Evolutionary conservation across 2,329 filamentous ascomycete genomes (phyloP), one percentile per base, ranked within the genome.

Genomic region (Penicillium sp.): DNA sequence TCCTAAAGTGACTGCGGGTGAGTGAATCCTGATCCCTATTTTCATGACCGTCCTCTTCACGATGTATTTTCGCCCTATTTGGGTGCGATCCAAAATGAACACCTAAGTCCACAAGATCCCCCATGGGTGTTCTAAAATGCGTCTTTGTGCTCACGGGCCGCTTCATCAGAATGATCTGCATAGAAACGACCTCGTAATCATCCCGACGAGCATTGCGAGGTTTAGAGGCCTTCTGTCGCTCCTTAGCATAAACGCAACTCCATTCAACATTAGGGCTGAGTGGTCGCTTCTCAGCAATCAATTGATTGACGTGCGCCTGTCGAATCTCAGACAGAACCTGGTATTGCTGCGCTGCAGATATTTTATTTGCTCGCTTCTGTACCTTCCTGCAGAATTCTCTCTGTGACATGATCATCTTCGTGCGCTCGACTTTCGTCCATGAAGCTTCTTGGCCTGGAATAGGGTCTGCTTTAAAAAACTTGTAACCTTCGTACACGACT

Each of bases 191-290:
- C 26, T 73, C 69, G 16, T 70, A 69, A 47, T 70, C 67, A n/a
- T 64, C 58, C 1, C 59, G 64, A 31, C 63, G 62, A 53, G 62
- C 56, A 41, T 67, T 64, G 53, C 69, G 69, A 24, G 70, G 63
- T 53, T 68, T 69, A 44, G 65, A 61, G 0, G 64, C 52, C 45
- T 67, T 63, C 26, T 68, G 60, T 7, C 69, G 64, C 50, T 69
- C 69, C 47, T 73, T 70, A 24, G 72, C 66, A 58, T 75, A 76
- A n/a, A 69, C 72, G 48, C 67, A 74, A n/a, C 60, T 70, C 72
- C 74, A 77, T 57, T 73, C 67, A 16, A 71, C 73, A 5, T 63
- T 62, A 16, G 64, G 62, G 31, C 75, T 68, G 16, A 55, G 59
- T 5, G 58, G 57, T 43, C 66, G 69, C 41, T 69, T 68, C 45